Percentiles rank a stretch among this genome's conserved stretches.
phyloP scores from a whole-genome alignment of 768 basidiomycete species.

The Lactifluus pinguis region DNA sequence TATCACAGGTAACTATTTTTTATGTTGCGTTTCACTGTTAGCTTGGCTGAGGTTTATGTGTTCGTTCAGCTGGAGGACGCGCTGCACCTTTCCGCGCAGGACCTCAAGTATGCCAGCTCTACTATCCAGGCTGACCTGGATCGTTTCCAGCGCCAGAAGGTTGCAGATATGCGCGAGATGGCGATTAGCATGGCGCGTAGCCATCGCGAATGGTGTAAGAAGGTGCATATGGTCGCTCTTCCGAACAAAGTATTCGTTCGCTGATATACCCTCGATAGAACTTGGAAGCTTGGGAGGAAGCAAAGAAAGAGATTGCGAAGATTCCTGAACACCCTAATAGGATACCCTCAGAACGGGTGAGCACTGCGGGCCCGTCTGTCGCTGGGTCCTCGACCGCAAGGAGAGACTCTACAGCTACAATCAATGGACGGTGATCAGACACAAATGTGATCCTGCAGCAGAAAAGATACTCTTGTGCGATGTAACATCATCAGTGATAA shows the following conservation, averaged over 20 bases:
- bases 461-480: not conserved
- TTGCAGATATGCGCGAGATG: constrained; percentile 93
- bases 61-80: constrained; percentile 81
- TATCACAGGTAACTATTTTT: constrained; percentile 66
- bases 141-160: constrained; percentile 97
- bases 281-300: constrained; percentile 95
- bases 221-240: constrained; percentile 42
- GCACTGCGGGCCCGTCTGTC: constrained; percentile 11
- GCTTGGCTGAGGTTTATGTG: constrained; percentile 6
- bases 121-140: constrained; percentile 98
- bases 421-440: constrained; percentile 46
- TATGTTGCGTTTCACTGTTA: not conserved
- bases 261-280: constrained; percentile 46
- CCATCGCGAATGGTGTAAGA: constrained; percentile 95
- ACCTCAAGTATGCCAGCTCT: constrained; percentile 91
- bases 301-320: constrained; percentile 81
- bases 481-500: not conserved
- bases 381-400: constrained; percentile 30
- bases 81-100: constrained; percentile 82
- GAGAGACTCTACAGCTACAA: constrained; percentile 61
- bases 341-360: constrained; percentile 34
- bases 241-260: not conserved
- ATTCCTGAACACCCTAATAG: constrained; percentile 88
- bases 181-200: constrained; percentile 79
- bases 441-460: not conserved